Percentiles rank a stretch among this genome's conserved stretches.
Evolutionary conservation across 2,329 filamentous ascomycete genomes (phyloP).

Genomic region (Shiraia bambusicola): DNA sequence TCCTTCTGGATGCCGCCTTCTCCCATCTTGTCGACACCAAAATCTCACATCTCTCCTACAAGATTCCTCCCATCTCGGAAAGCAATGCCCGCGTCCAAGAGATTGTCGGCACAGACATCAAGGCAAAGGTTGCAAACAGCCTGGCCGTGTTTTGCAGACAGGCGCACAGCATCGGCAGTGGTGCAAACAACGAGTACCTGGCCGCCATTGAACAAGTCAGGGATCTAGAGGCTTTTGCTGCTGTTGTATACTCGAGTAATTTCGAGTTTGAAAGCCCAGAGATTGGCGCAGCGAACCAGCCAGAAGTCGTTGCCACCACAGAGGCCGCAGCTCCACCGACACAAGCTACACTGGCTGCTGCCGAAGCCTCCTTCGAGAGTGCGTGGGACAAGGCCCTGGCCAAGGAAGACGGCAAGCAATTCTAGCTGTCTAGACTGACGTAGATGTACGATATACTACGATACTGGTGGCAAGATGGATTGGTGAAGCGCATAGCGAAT

Average conservation of each 20-base stretch:
- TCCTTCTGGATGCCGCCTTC: constrained; percentile 85
- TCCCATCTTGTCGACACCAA: constrained; percentile 80
- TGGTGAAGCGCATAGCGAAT: constrained; percentile 3
- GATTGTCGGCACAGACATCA: constrained; percentile 53
- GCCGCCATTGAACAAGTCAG: constrained; percentile 71
- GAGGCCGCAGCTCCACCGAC: constrained; percentile 46
- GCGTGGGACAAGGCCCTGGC: constrained; percentile 68
- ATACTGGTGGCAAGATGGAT: constrained; percentile 1
- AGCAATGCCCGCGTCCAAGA: constrained; percentile 52
- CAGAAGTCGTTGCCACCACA: constrained; percentile 41
- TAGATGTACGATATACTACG: constrained; percentile 4
- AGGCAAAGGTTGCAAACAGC: constrained; percentile 81
- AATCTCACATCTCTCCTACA: constrained; percentile 76
- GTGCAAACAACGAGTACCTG: constrained; percentile 52
- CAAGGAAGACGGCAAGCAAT: constrained; percentile 41
- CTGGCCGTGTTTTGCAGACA: constrained; percentile 88
- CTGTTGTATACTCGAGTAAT: constrained; percentile 84
- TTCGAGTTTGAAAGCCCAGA: constrained; percentile 58
- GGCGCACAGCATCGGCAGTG: constrained; percentile 82
- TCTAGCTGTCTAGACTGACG: constrained; percentile 5
- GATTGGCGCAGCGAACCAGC: constrained; percentile 7
- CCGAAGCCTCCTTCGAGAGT: constrained; percentile 62
- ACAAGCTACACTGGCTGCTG: constrained; percentile 41
- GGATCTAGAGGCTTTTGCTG: constrained; percentile 80
- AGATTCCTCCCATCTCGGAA: constrained; percentile 54